Base-by-base conservation (phyloP, 345 rosid genomes). In the Linum tenue region DNA sequence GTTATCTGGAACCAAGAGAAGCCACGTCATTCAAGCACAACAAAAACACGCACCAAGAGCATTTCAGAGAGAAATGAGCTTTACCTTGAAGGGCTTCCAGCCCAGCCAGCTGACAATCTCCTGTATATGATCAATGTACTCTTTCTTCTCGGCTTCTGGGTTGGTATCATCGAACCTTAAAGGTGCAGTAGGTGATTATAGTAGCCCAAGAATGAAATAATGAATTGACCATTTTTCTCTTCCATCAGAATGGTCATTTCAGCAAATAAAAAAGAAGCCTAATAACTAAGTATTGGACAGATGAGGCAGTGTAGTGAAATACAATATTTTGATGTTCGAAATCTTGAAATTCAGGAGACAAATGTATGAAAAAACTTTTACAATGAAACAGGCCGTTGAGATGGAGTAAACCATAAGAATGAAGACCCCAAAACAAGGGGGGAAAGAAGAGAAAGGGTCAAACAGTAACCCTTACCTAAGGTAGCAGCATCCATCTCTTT, bases 61-160 rank as follows among this genome's bases (percentile, higher is more conserved):
- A 51, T 39, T 37, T 5, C 63, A 44, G 39, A 60, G 48, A 7
- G 10, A 51, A 58, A 22, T 22, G 31, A 22, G 31, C 31, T 22
- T 22, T 75, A 90, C 97, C 96, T 94, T 90, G 75, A 85, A 89
- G 36, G 99, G 97, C 73, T 85, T 81, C 99, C 97, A 94, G 37
- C 99, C 96, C 99, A 94, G 85, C 97, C 99, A 94, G 44, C 65
- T 72, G 31, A 94, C 99, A 74, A 94, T 94, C 76, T 94, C 99
- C 82, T 89, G 72, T 39, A 94, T 94, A 74, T 94, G 99, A 79
- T 88, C 82, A 58, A 94, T 94, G 62, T 94, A 88, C 76, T 94
- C 99, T 84, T 83, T 86, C 86, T 86, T 94, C 73, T 94, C 97
- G 77, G 99, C 97, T 79, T 94, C 97, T 1, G 97, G 99, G 67